Conservation (phyloP, 768 basidiomycete species). For the Calvatia gigantea region DNA sequence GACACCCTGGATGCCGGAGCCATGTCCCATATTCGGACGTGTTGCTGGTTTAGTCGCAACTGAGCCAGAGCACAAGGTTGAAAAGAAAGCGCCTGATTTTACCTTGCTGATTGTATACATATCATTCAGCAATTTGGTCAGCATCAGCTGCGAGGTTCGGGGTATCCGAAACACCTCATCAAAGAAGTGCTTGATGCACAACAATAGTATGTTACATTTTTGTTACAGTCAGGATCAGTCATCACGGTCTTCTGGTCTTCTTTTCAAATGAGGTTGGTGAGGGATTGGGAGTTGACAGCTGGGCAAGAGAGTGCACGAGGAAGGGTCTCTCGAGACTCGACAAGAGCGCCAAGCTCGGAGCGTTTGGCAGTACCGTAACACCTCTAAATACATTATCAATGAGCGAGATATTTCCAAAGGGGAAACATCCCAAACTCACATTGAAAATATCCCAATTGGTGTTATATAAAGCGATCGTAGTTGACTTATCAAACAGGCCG, state of each 20-base stretch:
- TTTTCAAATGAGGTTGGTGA: neutral
- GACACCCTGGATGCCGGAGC: too few species aligned
- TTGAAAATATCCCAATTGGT: conserved; percentile 35
- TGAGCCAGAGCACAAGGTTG: too few species aligned
- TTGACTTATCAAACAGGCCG: conserved; percentile 30
- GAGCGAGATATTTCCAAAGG: neutral
- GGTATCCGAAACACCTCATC: too few species aligned
- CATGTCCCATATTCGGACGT: too few species aligned
- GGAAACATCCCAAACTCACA: conserved; percentile 17
- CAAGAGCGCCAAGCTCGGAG: neutral
- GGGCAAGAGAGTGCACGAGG: neutral
- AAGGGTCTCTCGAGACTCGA: neutral
- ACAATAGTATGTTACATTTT: too few species aligned
- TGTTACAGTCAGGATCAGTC: too few species aligned
- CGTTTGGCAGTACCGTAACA: neutral
- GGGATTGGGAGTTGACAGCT: neutral
- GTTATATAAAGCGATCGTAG: conserved; percentile 28
- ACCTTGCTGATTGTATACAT: too few species aligned
- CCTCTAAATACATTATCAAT: neutral
- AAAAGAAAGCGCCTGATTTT: too few species aligned
- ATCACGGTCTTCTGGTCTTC: neutral
- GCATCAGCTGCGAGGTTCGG: too few species aligned
- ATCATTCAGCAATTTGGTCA: too few species aligned
- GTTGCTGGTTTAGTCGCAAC: too few species aligned
- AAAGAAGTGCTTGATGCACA: too few species aligned